Conservation (phyloP, 2,329 filamentous ascomycete genomes). For the Scorias spongiosa region DNA sequence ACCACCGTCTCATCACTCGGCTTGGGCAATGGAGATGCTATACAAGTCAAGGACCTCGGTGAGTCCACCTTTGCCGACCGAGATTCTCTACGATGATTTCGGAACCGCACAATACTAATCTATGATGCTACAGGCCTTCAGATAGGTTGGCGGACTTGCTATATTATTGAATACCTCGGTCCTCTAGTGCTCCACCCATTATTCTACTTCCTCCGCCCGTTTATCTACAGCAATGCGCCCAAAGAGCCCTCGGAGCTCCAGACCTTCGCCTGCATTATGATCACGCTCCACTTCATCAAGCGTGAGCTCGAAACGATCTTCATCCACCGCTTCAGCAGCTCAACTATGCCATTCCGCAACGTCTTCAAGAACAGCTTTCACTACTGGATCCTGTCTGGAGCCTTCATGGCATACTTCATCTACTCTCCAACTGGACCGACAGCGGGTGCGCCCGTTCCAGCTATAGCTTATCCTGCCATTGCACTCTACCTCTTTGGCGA, state of each 20-base stretch:
- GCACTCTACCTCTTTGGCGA: conserved; percentile 65
- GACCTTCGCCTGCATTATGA: conserved; percentile 55
- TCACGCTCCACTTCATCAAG: conserved; percentile 79
- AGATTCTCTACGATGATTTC: too few relatives aligned
- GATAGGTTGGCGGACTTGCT: conserved; percentile 85
- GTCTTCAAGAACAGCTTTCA: conserved; percentile 91
- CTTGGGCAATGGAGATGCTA: conserved; percentile 41
- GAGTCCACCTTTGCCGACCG: conserved; percentile 17
- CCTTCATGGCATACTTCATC: conserved; percentile 69
- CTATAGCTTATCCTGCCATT: conserved; percentile 51
- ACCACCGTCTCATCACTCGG: conserved; percentile 40
- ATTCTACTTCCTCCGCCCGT: conserved; percentile 54
- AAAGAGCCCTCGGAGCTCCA: conserved; percentile 48
- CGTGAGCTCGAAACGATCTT: conserved; percentile 90
- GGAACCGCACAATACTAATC: too few relatives aligned
- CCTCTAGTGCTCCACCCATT: conserved; percentile 76
- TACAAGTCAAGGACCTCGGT: conserved; percentile 93
- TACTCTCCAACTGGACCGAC: conserved; percentile 63
- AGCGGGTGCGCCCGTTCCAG: conserved; percentile 36
- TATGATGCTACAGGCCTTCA: conserved; percentile 50
- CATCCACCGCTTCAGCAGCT: conserved; percentile 85
- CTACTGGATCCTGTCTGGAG: conserved; percentile 78
- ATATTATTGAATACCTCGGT: conserved; percentile 86
- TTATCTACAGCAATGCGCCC: conserved; percentile 45
- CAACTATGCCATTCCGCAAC: conserved; percentile 82